Evolutionary conservation across 306 rosid species (phyloP), one percentile per base, ranked within the genome.

Genomic region (Malus sylvestris): DNA sequence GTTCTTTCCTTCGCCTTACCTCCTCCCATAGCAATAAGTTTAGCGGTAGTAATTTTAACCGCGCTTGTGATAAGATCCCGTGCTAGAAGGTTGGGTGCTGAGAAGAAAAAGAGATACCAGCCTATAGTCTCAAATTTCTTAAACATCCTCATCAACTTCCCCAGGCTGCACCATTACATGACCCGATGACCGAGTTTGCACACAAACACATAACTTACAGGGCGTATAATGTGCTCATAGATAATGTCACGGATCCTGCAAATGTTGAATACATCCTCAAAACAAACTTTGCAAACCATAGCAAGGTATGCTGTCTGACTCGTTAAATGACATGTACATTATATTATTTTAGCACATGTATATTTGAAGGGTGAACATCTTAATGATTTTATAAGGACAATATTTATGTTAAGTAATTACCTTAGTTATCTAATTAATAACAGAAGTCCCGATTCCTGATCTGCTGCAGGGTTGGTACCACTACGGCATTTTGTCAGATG

Each of bases 211-310:
- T 27, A 61, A 81, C 71, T 4, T 81, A 35, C 35, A 70, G 80
- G 49, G 14, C 71, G 23, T 67, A 69, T 6, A 70, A 76, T 32
- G 59, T 63, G 22, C 64, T 81, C 73, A 70, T 76, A 42, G 15
- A 33, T 51, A 64, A 63, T 32, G 46, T 81, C 22, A 9, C 73
- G 7, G 69, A 76, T 53, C 84, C 84, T 70, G 72, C 71, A 49
- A 75, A 70, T 29, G 53, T 76, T 5, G 80, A 76, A n/a, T 80
- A 80, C 58, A 73, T 80, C 19, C 79, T 73, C 74, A 80, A 80
- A 60, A 80, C 75, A 2, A 59, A 74, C 72, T 73, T 74, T 38
- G 20, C 67, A 62, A 62, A 57, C 62, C n/a, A 57, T 49, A 8
- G 19, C 55, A 49, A 49, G 55, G 20, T 49, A 49, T 49, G 38